Percentiles rank a stretch among this genome's conserved stretches.
Evolutionary conservation across 257 asterid species (phyloP).

Genomic region (Petunia secreta): DNA sequence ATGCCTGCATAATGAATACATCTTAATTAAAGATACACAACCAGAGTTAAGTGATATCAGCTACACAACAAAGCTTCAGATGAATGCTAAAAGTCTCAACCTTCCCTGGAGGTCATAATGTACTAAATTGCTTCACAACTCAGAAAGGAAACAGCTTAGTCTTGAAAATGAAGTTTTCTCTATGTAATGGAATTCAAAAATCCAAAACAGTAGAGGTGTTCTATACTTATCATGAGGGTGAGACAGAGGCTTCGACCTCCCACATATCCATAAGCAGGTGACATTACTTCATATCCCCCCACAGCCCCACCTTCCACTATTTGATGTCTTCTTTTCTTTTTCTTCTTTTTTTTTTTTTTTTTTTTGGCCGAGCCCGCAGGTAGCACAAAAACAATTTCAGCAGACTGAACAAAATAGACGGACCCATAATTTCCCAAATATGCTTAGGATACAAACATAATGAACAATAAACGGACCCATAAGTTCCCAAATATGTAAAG

Average conservation of each 20-base stretch:
- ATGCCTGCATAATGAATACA: conserved; percentile 61
- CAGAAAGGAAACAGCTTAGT: background rate
- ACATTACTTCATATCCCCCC: background rate
- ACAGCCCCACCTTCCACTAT: background rate
- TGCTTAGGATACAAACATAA: conserved; percentile 7
- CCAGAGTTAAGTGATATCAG: conserved; percentile 6
- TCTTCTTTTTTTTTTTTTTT: background rate
- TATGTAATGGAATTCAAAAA: conserved; percentile 17
- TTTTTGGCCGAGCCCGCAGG: background rate
- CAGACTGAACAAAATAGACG: conserved; percentile 15
- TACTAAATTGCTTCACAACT: conserved; percentile 5
- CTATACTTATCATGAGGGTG: conserved; percentile 17
- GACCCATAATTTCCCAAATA: background rate
- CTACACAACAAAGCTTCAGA: conserved; percentile 10
- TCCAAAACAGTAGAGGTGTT: background rate
- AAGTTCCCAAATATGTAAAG: conserved; percentile 1
- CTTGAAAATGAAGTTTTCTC: background rate
- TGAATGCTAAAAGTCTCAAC: conserved; percentile 17
- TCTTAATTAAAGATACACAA: background rate
- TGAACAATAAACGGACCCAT: background rate
- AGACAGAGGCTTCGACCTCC: background rate
- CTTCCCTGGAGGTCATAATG: conserved; percentile 16
- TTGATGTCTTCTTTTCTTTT: background rate
- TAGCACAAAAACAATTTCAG: background rate
- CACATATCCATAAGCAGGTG: conserved; percentile 5